Conservation (phyloP, 345 rosid species). For the Lepidium africanum region DNA sequence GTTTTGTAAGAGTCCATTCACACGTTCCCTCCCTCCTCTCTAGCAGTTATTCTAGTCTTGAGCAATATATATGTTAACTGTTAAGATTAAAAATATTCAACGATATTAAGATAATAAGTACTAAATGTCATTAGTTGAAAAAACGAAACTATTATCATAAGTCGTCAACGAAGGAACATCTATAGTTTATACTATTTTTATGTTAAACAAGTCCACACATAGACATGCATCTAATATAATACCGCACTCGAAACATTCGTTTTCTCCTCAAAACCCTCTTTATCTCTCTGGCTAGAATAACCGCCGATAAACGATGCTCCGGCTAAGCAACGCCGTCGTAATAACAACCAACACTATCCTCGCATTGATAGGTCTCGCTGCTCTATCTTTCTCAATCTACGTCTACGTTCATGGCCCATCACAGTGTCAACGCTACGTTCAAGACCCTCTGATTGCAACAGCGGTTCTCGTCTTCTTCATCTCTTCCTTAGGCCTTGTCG, state of each 20-base stretch:
- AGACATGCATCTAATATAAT: neutral
- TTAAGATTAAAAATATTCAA: too few relatives aligned
- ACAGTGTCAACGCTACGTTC: conserved; percentile 26
- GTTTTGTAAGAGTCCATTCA: neutral
- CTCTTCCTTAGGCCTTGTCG: conserved; percentile 27
- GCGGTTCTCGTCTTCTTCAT: conserved; percentile 26
- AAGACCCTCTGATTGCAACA: conserved; percentile 22
- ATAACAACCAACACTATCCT: conserved; percentile 26
- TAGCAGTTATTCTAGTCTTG: neutral
- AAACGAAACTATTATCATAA: neutral
- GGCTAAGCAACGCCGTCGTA: conserved; percentile 30
- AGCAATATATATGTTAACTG: too few relatives aligned
- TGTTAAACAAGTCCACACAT: neutral
- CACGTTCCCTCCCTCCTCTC: neutral
- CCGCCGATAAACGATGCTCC: conserved; percentile 17
- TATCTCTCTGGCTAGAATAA: neutral
- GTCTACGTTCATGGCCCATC: conserved; percentile 21
- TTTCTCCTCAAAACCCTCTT: conserved; percentile 5
- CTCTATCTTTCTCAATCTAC: conserved; percentile 22
- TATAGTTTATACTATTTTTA: neutral
- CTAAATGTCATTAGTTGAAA: neutral
- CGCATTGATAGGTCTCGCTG: conserved; percentile 20
- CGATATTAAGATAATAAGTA: too few relatives aligned
- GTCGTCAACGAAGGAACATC: neutral
- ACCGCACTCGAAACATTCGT: neutral